Conservation (phyloP, 768 basidiomycete species). For the Brasilioporus rufonigricans region DNA sequence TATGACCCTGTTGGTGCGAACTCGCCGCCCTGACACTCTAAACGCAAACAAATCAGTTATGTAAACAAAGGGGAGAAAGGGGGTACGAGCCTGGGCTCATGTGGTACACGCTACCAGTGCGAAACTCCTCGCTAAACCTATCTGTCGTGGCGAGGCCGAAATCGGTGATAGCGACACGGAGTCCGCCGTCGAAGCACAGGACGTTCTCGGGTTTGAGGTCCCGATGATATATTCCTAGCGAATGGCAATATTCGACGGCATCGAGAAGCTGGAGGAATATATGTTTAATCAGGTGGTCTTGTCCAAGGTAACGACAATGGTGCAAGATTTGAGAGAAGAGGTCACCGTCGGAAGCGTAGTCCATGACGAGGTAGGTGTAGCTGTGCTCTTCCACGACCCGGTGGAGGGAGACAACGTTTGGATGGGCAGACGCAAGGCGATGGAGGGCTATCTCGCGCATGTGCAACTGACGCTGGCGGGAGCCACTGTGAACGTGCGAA, state of each 20-base stretch:
- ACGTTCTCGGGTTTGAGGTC: constrained; percentile 98
- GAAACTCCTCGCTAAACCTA: constrained; percentile 79
- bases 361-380: constrained; percentile 89
- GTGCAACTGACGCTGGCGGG: constrained; percentile 72
- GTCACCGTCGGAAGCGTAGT: constrained; percentile 88
- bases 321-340: constrained; percentile 88
- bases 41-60: constrained; percentile 22
- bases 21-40: constrained; percentile 84
- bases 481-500: constrained; percentile 38
- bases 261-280: constrained; percentile 94
- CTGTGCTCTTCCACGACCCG: constrained; percentile 81
- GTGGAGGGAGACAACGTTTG: constrained; percentile 84
- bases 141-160: constrained; percentile 95
- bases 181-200: constrained; percentile 77
- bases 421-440: constrained; percentile 69
- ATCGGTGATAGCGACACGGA: constrained; percentile 83
- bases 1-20: constrained; percentile 67
- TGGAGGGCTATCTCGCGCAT: constrained; percentile 86
- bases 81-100: constrained; percentile 82
- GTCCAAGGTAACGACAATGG: constrained; percentile 72
- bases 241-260: constrained; percentile 91
- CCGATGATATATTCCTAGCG: constrained; percentile 89
- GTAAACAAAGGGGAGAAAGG: constrained; percentile 6
- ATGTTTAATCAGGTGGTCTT: constrained; percentile 79
- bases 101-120: constrained; percentile 97